Evolutionary conservation across 176 grass and related monocot genomes (phyloP).

Genomic region (Aegilops bicornis): DNA sequence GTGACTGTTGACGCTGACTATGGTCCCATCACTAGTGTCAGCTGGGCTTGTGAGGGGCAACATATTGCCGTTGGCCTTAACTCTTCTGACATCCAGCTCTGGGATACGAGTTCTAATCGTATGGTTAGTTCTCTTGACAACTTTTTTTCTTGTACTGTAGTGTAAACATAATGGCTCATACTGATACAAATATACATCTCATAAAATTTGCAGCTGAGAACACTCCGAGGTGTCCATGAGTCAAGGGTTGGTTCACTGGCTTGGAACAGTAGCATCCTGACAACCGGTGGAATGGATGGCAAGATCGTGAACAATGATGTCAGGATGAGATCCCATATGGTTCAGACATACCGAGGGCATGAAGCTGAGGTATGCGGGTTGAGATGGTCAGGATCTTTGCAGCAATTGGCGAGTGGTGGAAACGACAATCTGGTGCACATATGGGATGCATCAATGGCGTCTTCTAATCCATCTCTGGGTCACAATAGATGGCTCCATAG

Average conservation of each 20-base stretch:
- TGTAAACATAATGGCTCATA: not conserved
- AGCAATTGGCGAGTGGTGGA: conserved; percentile 58
- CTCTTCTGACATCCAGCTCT: conserved; percentile 59
- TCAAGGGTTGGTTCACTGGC: conserved; percentile 56
- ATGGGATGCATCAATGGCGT: conserved; percentile 55
- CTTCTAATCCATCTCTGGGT: conserved; percentile 20
- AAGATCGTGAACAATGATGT: conserved; percentile 64
- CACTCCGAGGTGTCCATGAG: conserved; percentile 52
- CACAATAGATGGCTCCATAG: conserved; percentile 44
- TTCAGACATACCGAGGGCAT: conserved; percentile 47
- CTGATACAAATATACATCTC: conserved; percentile 10
- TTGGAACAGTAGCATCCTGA: conserved; percentile 65
- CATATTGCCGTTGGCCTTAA: conserved; percentile 58
- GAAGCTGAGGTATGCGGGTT: conserved; percentile 51
- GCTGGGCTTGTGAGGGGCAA: conserved; percentile 51
- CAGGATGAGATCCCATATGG: conserved; percentile 36
- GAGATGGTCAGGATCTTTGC: conserved; percentile 54
- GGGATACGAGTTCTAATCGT: conserved; percentile 42
- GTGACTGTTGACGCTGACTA: conserved; percentile 43
- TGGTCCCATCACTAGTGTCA: conserved; percentile 62
- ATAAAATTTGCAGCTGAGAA: conserved; percentile 55
- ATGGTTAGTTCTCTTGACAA: conserved; percentile 36
- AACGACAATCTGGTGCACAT: conserved; percentile 58
- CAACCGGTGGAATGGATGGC: conserved; percentile 58
- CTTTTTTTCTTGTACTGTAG: not conserved